Evolutionary conservation across 2,329 filamentous ascomycete genomes (phyloP).

Genomic region (Ophiocordyceps camponoti-saundersi): DNA sequence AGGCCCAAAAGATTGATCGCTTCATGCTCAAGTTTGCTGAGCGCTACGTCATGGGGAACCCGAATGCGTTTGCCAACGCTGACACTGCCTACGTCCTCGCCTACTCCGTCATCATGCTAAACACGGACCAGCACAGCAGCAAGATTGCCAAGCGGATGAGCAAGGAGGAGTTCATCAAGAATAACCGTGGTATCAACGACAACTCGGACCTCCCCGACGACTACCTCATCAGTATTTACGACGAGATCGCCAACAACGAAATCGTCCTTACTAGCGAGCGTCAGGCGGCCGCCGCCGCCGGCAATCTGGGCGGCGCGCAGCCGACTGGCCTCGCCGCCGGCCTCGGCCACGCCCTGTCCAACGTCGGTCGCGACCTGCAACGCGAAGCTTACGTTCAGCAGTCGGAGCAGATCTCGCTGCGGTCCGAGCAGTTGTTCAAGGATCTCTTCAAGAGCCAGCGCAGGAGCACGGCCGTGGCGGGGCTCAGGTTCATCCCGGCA

Average conservation of each 20-base stretch:
- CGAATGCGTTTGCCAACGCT: constrained; percentile 93
- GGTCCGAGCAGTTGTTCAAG: constrained; percentile 75
- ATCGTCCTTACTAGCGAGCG: constrained; percentile 90
- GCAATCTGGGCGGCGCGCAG: constrained; percentile 43
- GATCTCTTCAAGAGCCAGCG: constrained; percentile 81
- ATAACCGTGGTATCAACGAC: constrained; percentile 96
- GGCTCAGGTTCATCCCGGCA: constrained; percentile 72
- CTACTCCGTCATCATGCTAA: constrained; percentile 93
- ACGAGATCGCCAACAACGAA: constrained; percentile 81
- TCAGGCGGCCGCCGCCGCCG: constrained; percentile 70
- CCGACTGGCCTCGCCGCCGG: constrained; percentile 60
- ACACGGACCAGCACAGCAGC: constrained; percentile 84
- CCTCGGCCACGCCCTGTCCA: constrained; percentile 77
- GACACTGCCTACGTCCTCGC: constrained; percentile 93
- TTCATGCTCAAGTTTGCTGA: constrained; percentile 99
- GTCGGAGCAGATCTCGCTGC: constrained; percentile 72
- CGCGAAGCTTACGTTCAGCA: constrained; percentile 88
- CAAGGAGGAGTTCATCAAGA: constrained; percentile 96
- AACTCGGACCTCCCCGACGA: constrained; percentile 85
- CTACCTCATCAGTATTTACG: constrained; percentile 75
- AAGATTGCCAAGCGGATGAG: constrained; percentile 82
- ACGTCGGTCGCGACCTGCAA: constrained; percentile 79
- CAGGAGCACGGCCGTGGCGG: constrained; percentile 52
- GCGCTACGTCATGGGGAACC: constrained; percentile 85
- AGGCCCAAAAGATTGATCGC: constrained; percentile 97